Conservation (phyloP, 495 filamentous ascomycete species). For the Talaromyces thailandensis region DNA sequence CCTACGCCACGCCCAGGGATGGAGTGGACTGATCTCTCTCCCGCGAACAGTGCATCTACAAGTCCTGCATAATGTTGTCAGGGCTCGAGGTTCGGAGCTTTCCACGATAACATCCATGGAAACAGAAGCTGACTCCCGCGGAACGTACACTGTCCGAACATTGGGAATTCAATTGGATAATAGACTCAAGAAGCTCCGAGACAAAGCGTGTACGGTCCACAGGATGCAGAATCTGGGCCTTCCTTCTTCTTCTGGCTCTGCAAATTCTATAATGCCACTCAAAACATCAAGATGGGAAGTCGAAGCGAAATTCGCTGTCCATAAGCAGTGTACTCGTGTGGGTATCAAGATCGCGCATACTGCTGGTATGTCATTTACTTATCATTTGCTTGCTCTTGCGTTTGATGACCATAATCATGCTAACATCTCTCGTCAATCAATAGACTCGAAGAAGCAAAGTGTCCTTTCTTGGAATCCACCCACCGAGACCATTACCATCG, state of each 20-base stretch:
- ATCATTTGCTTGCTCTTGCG: neutral
- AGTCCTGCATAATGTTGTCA: conserved; percentile 18
- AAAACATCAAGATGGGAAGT: conserved; percentile 25
- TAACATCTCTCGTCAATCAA: neutral
- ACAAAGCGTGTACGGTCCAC: neutral
- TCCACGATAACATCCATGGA: conserved; percentile 25
- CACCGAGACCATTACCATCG: conserved; percentile 24
- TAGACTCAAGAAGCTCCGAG: conserved; percentile 19
- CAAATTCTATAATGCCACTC: conserved; percentile 3
- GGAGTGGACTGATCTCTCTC: conserved; percentile 19
- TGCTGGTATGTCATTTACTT: conserved; percentile 10
- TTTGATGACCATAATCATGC: neutral
- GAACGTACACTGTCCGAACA: conserved; percentile 24
- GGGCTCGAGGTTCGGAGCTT: conserved; percentile 20
- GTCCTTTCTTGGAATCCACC: conserved; percentile 20
- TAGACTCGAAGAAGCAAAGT: conserved; percentile 14
- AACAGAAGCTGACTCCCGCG: conserved; percentile 6
- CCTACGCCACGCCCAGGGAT: neutral
- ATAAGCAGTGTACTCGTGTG: conserved; percentile 16
- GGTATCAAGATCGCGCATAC: conserved; percentile 16
- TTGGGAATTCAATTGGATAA: conserved; percentile 22
- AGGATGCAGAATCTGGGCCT: neutral
- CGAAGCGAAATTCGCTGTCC: conserved; percentile 18
- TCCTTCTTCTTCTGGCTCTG: neutral
- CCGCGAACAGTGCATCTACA: conserved; percentile 19